phyloP scores from a whole-genome alignment of 1,139 yeast species.

The Torulaspora pretoriensis region DNA sequence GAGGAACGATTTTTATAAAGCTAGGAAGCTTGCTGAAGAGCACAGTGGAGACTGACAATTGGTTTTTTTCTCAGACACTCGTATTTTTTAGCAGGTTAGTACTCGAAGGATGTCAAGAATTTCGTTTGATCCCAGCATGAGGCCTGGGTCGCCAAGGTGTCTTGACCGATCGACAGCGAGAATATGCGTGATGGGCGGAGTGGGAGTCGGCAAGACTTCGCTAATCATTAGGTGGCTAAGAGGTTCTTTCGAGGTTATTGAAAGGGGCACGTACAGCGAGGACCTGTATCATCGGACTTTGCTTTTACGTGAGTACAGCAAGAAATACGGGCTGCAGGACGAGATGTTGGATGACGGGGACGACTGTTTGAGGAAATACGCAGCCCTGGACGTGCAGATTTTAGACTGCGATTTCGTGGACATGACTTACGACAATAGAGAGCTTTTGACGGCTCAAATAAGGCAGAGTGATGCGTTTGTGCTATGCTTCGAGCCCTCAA shows the following conservation, averaged over 20 bases:
- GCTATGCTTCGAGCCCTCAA: slow-evolving; percentile 28
- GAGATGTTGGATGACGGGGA: neutral
- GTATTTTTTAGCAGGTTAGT: no score
- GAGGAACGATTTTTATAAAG: no score
- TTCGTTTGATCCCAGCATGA: slow-evolving; percentile 12
- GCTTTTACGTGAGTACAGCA: slow-evolving; percentile 9
- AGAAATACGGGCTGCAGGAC: slow-evolving; percentile 1
- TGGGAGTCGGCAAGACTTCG: slow-evolving; percentile 28
- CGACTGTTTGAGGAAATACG: slow-evolving; percentile 4
- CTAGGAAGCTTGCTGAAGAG: no score
- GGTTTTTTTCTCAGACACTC: no score
- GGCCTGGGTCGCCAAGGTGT: slow-evolving; percentile 18
- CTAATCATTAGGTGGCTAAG: slow-evolving; percentile 26
- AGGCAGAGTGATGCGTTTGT: slow-evolving; percentile 32
- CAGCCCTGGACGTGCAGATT: slow-evolving; percentile 23
- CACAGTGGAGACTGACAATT: no score
- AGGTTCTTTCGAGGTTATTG: slow-evolving; percentile 17
- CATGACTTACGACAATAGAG: slow-evolving; percentile 23
- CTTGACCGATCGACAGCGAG: slow-evolving; percentile 21
- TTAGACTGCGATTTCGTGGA: slow-evolving; percentile 27
- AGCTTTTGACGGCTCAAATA: slow-evolving; percentile 24
- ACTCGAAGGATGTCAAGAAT: slow-evolving; percentile 10
- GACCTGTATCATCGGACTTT: slow-evolving; percentile 25
- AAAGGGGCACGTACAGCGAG: slow-evolving; percentile 19
- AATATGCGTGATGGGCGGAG: slow-evolving; percentile 30